These are phyloP conservation scores for Alectoria sarmentosa DNA, from an alignment of 495 filamentous ascomycete species.

Conservation along the genomic window DNA sequence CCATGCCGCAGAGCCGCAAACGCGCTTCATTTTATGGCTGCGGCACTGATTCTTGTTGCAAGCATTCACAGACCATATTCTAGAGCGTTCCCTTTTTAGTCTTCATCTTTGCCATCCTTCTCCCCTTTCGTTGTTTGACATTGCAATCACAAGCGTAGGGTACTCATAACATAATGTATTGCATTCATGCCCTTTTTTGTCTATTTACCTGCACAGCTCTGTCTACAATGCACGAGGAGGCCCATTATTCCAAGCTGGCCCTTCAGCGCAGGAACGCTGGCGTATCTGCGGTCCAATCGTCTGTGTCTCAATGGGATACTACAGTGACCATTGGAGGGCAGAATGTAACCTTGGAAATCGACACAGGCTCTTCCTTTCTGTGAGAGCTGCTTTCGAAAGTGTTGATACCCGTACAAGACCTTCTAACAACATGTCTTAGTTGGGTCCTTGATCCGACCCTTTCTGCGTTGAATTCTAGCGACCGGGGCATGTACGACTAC, in stretches of 20 bases:
- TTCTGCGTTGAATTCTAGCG: background rate
- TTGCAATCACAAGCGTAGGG: background rate
- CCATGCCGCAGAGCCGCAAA: background rate
- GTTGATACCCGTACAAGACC: background rate
- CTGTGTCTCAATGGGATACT: background rate
- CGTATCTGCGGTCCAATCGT: background rate
- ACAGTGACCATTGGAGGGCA: background rate
- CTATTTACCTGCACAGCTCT: background rate
- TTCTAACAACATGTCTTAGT: background rate
- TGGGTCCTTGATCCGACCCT: background rate
- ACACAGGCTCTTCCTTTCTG: slow-evolving; percentile 5
- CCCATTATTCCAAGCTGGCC: background rate
- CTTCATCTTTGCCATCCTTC: background rate
- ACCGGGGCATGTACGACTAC: background rate
- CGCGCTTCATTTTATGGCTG: background rate
- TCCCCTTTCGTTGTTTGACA: background rate
- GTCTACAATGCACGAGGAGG: background rate
- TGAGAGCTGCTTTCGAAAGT: background rate
- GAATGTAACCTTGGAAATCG: background rate
- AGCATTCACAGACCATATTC: background rate
- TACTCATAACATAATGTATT: background rate
- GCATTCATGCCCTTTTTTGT: background rate
- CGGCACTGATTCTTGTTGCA: background rate
- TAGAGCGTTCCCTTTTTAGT: background rate
- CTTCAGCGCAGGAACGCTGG: background rate